Percentiles rank a stretch among this genome's conserved stretches.
Evolutionary conservation across 2,329 filamentous ascomycete species (phyloP).

Genomic region (Karstenula rhodostoma): DNA sequence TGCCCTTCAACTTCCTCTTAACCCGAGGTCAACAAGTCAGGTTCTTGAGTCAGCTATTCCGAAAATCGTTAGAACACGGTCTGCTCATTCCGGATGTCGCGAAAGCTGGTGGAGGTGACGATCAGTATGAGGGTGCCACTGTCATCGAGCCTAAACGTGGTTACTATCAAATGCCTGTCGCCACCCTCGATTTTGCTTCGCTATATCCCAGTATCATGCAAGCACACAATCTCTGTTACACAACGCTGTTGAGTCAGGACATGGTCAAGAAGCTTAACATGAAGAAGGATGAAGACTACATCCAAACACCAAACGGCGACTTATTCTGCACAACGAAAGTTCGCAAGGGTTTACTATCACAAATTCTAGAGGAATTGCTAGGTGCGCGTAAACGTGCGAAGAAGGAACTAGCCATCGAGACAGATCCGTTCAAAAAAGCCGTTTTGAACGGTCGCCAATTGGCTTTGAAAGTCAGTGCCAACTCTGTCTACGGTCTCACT

Average conservation of each 20-base stretch:
- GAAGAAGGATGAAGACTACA: constrained; percentile 92
- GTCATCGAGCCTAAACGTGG: constrained; percentile 95
- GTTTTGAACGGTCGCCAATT: constrained; percentile 97
- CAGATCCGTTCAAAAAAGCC: constrained; percentile 96
- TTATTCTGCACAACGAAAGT: constrained; percentile 88
- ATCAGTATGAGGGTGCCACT: constrained; percentile 96
- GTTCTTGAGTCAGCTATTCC: constrained; percentile 96
- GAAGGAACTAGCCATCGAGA: constrained; percentile 85
- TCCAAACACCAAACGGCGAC: constrained; percentile 93
- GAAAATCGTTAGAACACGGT: constrained; percentile 91
- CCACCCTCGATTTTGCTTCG: constrained; percentile 97
- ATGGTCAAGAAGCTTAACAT: constrained; percentile 78
- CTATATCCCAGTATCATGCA: constrained; percentile 99
- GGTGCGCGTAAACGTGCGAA: constrained; percentile 95
- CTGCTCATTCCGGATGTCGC: constrained; percentile 90
- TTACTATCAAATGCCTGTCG: constrained; percentile 94
- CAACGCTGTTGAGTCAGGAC: constrained; percentile 83
- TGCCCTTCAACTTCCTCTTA: constrained; percentile 94
- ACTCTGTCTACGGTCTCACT: constrained; percentile 96
- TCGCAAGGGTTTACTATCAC: constrained; percentile 88
- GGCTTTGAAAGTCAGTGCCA: constrained; percentile 94
- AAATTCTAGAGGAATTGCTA: constrained; percentile 94
- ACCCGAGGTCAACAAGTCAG: constrained; percentile 95
- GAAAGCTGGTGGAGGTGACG: constrained; percentile 71
- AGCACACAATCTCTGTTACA: constrained; percentile 98